Conservation (phyloP, 2,329 filamentous ascomycete genomes). For the Septoria petroselini region DNA sequence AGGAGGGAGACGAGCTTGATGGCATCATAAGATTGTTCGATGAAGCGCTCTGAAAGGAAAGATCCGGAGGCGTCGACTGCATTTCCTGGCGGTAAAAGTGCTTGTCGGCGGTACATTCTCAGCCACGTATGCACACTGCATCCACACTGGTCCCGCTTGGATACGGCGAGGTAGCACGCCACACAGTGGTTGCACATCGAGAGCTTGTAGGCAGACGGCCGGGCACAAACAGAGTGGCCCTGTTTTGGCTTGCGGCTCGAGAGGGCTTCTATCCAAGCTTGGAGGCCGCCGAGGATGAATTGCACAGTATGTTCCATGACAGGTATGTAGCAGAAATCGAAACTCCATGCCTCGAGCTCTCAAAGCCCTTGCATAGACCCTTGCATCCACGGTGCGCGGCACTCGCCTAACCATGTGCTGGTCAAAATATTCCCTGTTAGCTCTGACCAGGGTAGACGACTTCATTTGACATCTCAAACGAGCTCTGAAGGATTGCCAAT, state of each 20-base stretch:
- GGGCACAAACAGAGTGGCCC: not conserved
- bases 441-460: constrained; percentile 1
- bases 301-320: too few species aligned
- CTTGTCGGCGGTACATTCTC: too few species aligned
- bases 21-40: constrained; percentile 18
- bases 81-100: too few species aligned
- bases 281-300: too few species aligned
- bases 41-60: constrained; percentile 3
- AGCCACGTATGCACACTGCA: not conserved
- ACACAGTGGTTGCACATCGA: not conserved
- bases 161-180: not conserved
- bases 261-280: too few species aligned
- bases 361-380: not conserved
- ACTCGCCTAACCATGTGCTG: constrained; percentile 6
- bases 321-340: not conserved
- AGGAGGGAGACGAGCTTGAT: constrained; percentile 16
- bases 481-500: constrained; percentile 2
- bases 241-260: too few species aligned
- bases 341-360: not conserved
- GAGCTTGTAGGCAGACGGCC: not conserved
- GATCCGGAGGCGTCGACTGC: too few species aligned
- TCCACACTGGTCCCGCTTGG: not conserved
- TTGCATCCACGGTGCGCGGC: not conserved
- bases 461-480: constrained; percentile 2
- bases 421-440: constrained; percentile 5